Base-by-base conservation (phyloP, 2,329 filamentous ascomycete species). In the Dactylellina leptospora region DNA sequence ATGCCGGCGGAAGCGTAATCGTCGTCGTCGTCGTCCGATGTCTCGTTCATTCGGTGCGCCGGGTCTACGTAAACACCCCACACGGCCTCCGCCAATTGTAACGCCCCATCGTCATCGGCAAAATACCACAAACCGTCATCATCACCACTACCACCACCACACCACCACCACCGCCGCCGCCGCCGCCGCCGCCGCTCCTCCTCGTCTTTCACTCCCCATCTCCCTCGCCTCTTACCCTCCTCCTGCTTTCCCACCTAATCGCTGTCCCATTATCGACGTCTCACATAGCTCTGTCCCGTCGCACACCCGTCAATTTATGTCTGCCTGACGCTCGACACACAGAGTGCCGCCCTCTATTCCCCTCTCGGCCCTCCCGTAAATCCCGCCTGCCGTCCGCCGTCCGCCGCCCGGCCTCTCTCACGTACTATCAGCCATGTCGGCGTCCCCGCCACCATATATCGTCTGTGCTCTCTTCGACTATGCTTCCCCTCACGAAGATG, bases 381-480 rank as follows among this genome's bases (percentile, higher is more conserved):
- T 51, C 23, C 47, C 16, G 25, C 47, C 51, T n/a, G n/a, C n/a
- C n/a, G n/a, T 4, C 33, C 11, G 5, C 18, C 20, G 6, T 48
- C 25, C 44, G 18, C 44, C n/a, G 4, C 11, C 25, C 20, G 20
- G 4, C 38, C 6, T 10, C 38, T n/a, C 6, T 4, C 22, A 33
- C 48, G 38, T 10, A 16, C 16, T 10, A 33, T 13, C 38, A 11
- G 53, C 36, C 53, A 72, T 72, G 59, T 42, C 59, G 22, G 47
- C 59, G 20, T 55, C 60, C 23, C 84, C 84, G 42, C 84, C 84
- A 77, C 87, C 88, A 73, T 97, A 96, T 85, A 96, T 91, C 82
- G 95, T 99, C 83, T 96, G 93, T 85, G 92, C 95, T 76, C 82
- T 97, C 79, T 99, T 90, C 83, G 93, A 97, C 80, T 99, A 99